Percentiles rank a stretch among this genome's conserved stretches.
phyloP scores from a whole-genome alignment of 768 basidiomycete species.

The Suillus placidus region DNA sequence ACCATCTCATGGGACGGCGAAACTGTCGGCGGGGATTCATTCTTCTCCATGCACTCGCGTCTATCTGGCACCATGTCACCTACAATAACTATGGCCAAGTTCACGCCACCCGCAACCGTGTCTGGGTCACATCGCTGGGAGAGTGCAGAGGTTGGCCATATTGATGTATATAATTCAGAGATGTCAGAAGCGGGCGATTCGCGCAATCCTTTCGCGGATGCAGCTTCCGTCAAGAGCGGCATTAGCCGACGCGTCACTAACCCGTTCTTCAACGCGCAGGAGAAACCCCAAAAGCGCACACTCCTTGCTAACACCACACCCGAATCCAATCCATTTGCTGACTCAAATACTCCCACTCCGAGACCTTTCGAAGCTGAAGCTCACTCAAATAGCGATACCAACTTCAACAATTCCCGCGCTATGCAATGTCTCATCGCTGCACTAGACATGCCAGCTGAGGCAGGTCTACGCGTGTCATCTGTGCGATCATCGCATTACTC shows the following conservation, averaged over 20 bases:
- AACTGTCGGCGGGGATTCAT: conserved; percentile 48
- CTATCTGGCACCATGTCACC: conserved; percentile 52
- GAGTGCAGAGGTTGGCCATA: conserved; percentile 63
- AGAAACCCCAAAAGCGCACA: conserved; percentile 33
- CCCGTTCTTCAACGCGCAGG: conserved; percentile 45
- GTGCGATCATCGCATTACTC: conserved; percentile 55
- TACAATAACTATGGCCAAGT: conserved; percentile 52
- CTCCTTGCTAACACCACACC: conserved; percentile 15
- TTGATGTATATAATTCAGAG: conserved; percentile 29
- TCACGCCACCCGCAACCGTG: conserved; percentile 59
- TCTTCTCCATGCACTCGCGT: conserved; percentile 50
- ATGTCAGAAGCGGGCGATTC: conserved; percentile 13
- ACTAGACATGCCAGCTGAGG: conserved; percentile 52
- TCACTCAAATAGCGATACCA: conserved; percentile 18
- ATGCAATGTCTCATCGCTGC: conserved; percentile 69
- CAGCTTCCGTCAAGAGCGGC: conserved; percentile 20
- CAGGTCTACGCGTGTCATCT: conserved; percentile 57
- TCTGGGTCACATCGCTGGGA: conserved; percentile 66
- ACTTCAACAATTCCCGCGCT: conserved; percentile 52
- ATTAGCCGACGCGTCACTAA: conserved; percentile 27
- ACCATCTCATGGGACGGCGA: conserved; percentile 58
- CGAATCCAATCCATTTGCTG: conserved; percentile 46
- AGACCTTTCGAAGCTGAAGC: conserved; percentile 33
- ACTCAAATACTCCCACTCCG: conserved; percentile 30
- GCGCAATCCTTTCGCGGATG: conserved; percentile 31